Evolutionary conservation across 306 rosid genomes (phyloP).

Genomic region (Pachyrhizus erosus): DNA sequence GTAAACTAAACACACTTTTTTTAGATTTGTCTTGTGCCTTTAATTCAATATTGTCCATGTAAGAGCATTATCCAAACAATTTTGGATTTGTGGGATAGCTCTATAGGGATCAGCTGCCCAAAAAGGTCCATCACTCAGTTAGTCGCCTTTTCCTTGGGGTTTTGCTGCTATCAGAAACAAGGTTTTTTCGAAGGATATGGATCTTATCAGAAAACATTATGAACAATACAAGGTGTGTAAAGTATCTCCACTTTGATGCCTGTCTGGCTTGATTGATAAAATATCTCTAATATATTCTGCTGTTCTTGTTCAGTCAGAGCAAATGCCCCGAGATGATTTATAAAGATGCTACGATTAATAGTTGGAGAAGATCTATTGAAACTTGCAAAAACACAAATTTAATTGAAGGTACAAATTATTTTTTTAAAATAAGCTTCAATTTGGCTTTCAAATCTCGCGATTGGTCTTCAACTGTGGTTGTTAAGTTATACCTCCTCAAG

Average conservation of each 20-base stretch:
- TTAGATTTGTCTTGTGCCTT: conserved; percentile 24
- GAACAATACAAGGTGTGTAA: conserved; percentile 60
- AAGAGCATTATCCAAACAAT: too few relatives aligned
- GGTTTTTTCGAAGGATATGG: conserved; percentile 61
- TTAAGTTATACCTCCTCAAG: background rate
- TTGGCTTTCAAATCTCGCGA: background rate
- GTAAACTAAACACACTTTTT: background rate
- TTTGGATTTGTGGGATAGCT: too few relatives aligned
- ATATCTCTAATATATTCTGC: conserved; percentile 13
- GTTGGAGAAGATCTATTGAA: conserved; percentile 81
- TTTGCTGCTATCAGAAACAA: conserved; percentile 63
- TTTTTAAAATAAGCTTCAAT: background rate
- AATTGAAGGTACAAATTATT: conserved; percentile 53
- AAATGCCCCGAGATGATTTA: conserved; percentile 66
- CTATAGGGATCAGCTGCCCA: conserved; percentile 49
- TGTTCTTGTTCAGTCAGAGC: conserved; percentile 57
- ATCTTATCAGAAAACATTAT: conserved; percentile 52
- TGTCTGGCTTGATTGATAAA: conserved; percentile 5
- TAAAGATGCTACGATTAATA: conserved; percentile 65
- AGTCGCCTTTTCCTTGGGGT: conserved; percentile 80
- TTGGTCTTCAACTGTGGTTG: background rate
- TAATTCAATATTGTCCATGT: background rate
- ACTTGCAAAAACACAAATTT: conserved; percentile 61
- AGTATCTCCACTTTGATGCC: conserved; percentile 16
- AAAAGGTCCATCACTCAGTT: conserved; percentile 71